These are phyloP conservation scores for Corymbia citriodora DNA, from an alignment of 441 rosid genomes.

Conservation along the genomic window DNA sequence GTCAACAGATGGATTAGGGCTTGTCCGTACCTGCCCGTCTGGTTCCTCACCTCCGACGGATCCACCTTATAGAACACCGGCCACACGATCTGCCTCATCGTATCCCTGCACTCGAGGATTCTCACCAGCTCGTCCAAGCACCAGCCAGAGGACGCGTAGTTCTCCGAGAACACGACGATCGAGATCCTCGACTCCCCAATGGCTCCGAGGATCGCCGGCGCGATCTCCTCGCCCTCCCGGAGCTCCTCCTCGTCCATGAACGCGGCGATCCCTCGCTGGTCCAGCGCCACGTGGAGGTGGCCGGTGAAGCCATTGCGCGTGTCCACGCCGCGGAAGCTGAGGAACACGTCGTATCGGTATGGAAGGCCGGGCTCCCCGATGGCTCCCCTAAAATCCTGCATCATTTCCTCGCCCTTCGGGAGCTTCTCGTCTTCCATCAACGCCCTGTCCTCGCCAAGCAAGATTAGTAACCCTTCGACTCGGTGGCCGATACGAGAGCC, in stretches of 20 bases:
- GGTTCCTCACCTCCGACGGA: neutral
- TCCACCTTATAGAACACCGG: conserved; percentile 6
- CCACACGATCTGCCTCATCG: neutral
- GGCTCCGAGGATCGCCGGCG: neutral
- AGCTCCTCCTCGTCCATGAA: neutral
- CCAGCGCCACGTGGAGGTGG: neutral
- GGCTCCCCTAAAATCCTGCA: neutral
- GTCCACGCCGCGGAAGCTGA: neutral
- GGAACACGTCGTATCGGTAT: neutral
- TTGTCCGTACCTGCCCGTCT: neutral
- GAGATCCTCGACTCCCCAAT: neutral
- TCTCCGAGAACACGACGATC: neutral
- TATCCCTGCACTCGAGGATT: neutral
- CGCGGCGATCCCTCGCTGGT: neutral
- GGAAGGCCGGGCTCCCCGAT: neutral
- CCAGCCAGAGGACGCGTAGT: neutral
- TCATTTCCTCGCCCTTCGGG: neutral
- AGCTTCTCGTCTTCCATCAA: neutral
- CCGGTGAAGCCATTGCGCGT: neutral
- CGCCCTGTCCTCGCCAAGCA: too few species aligned
- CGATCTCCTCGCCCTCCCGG: neutral
- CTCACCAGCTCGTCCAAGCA: conserved; percentile 2
- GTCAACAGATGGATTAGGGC: too few species aligned
- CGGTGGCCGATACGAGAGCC: too few species aligned
- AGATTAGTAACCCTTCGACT: too few species aligned